Percentiles rank a stretch among this genome's conserved stretches.
Conservation (phyloP, 2,329 filamentous ascomycete genomes). For the Trichoderma breve region DNA sequence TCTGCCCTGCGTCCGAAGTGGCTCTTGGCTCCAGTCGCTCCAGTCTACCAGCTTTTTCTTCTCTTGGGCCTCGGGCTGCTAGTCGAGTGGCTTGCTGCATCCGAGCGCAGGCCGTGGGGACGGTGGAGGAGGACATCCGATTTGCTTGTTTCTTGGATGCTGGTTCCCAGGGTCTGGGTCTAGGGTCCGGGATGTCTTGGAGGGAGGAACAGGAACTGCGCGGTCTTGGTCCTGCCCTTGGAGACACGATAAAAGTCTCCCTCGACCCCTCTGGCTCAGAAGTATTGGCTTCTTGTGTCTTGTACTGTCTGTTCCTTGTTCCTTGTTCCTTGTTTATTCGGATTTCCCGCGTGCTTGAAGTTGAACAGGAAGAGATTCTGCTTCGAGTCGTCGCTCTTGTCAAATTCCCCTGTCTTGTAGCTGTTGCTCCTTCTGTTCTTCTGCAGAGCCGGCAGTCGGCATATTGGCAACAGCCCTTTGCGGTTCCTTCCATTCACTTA, state of each 20-base stretch:
- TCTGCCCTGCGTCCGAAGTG: constrained; percentile 18
- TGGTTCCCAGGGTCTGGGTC: background rate
- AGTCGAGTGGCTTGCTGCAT: constrained; percentile 8
- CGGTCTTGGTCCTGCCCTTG: constrained; percentile 15
- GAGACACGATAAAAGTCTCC: constrained; percentile 18
- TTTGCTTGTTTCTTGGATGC: constrained; percentile 2
- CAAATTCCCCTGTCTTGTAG: background rate
- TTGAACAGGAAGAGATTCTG: background rate
- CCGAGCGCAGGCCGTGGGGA: background rate
- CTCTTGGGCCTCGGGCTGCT: background rate
- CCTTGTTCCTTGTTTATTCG: background rate
- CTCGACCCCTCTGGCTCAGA: constrained; percentile 7
- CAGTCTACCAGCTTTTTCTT: background rate
- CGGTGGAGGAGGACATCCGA: background rate
- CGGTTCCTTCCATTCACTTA: constrained; percentile 18
- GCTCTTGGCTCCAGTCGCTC: background rate
- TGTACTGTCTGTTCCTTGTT: background rate
- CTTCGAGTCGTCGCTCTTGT: background rate
- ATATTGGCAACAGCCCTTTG: background rate
- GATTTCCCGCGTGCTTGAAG: background rate
- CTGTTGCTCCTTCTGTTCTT: constrained; percentile 3
- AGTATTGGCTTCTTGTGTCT: background rate
- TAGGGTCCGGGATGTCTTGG: constrained; percentile 7
- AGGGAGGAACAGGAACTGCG: background rate
- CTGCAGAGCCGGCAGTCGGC: background rate